Percentiles rank a stretch among this genome's conserved stretches.
Conservation (phyloP, 441 rosid species). For the Eutrema salsugineum region DNA sequence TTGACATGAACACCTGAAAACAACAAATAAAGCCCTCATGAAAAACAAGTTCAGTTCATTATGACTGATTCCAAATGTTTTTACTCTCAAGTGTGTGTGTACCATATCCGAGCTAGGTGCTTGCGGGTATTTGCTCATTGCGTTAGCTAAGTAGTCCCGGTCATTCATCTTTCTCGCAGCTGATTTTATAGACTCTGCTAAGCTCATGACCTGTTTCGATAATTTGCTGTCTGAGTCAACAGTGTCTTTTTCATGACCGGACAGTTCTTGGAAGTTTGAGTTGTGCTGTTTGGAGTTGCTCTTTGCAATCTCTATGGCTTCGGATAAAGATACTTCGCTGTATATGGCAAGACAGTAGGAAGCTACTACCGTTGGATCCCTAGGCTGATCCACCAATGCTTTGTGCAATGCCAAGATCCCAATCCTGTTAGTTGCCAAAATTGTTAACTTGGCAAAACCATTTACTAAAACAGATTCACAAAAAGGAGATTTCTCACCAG, state of each 20-base stretch:
- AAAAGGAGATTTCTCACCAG: constrained; percentile 38
- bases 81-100: neutral
- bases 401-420: constrained; percentile 47
- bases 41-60: neutral
- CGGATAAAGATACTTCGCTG: constrained; percentile 27
- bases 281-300: constrained; percentile 25
- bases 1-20: constrained; percentile 24
- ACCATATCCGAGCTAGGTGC: constrained; percentile 35
- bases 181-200: constrained; percentile 29
- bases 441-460: neutral
- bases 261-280: constrained; percentile 26
- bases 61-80: neutral
- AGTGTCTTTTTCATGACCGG: neutral
- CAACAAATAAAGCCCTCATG: neutral
- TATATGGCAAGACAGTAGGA: constrained; percentile 29
- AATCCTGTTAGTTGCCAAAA: constrained; percentile 29
- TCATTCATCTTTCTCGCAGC: constrained; percentile 21
- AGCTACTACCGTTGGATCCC: constrained; percentile 34
- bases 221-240: neutral
- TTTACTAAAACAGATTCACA: neutral
- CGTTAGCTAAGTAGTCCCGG: constrained; percentile 28
- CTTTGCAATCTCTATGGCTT: constrained; percentile 21
- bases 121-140: constrained; percentile 35
- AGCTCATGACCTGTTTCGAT: constrained; percentile 17
- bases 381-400: constrained; percentile 40